These are phyloP conservation scores for Aureobasidium sp. DNA, from an alignment of 2,329 filamentous ascomycete genomes.

Conservation along the genomic window DNA sequence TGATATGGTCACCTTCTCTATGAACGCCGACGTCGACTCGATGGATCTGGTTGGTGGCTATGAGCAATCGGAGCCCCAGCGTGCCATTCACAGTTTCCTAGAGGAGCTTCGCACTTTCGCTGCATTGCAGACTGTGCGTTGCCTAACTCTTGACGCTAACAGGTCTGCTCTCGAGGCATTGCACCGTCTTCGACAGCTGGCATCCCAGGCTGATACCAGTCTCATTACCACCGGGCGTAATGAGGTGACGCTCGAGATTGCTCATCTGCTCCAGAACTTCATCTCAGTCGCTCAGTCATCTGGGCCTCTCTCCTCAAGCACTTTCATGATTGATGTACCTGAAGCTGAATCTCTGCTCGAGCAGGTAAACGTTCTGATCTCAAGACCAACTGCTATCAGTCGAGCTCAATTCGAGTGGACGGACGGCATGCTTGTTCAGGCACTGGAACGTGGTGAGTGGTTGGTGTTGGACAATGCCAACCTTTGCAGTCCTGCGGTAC, in stretches of 20 bases:
- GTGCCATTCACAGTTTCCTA: constrained; percentile 60
- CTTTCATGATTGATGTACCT: background rate
- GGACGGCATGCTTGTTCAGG: constrained; percentile 84
- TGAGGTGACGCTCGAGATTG: background rate
- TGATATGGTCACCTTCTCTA: constrained; percentile 70
- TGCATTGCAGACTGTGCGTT: background rate
- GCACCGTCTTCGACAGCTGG: background rate
- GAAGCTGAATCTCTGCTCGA: constrained; percentile 34
- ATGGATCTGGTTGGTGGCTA: constrained; percentile 97
- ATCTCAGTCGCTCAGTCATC: background rate
- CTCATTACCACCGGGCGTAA: constrained; percentile 4
- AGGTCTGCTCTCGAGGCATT: background rate
- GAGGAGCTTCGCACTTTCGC: constrained; percentile 36
- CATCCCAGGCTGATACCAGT: constrained; percentile 3
- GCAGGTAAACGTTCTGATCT: constrained; percentile 45
- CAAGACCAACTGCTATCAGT: constrained; percentile 51
- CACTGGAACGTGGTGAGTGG: constrained; percentile 81
- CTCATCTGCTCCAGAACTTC: constrained; percentile 14
- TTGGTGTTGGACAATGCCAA: constrained; percentile 96
- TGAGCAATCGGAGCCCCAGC: constrained; percentile 80
- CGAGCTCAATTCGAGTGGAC: constrained; percentile 92
- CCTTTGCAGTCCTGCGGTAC: constrained; percentile 86
- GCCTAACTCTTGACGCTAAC: background rate
- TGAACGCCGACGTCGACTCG: constrained; percentile 93
- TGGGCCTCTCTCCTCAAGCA: background rate